These are phyloP conservation scores for Kuraishia cidri DNA, from an alignment of 805 yeast species.

Conservation along the genomic window DNA sequence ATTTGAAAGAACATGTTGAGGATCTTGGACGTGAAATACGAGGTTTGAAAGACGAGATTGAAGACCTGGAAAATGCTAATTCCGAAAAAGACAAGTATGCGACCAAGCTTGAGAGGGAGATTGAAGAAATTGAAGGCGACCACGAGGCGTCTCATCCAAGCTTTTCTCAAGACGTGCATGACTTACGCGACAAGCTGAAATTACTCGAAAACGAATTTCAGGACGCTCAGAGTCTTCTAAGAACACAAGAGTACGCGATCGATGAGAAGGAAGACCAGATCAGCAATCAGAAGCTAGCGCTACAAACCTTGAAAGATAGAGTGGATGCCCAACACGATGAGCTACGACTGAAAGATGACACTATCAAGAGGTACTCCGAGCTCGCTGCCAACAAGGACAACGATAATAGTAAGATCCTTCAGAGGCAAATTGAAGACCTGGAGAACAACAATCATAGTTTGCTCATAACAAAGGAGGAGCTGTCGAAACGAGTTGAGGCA, in stretches of 20 bases:
- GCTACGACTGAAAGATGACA: no score
- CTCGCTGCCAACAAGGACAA: no score
- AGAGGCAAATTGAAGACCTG: not conserved
- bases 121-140: no score
- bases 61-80: slow-evolving; percentile 1
- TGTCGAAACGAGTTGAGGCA: not conserved
- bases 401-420: slow-evolving; percentile 12
- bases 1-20: slow-evolving; percentile 3
- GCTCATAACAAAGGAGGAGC: slow-evolving; percentile 1
- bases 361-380: no score
- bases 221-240: slow-evolving; percentile 3
- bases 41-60: slow-evolving; percentile 1
- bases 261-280: slow-evolving; percentile 10
- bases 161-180: no score
- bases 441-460: not conserved
- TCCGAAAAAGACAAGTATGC: not conserved
- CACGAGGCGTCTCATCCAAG: no score
- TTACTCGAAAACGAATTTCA: slow-evolving; percentile 6
- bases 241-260: slow-evolving; percentile 15
- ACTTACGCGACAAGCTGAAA: no score
- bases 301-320: slow-evolving; percentile 18
- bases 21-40: slow-evolving; percentile 2
- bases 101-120: not conserved
- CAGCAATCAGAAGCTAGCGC: slow-evolving; percentile 5
- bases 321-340: slow-evolving; percentile 6